Conservation (phyloP, 139 green algal species). For the Astrephomene gubernaculifera region DNA sequence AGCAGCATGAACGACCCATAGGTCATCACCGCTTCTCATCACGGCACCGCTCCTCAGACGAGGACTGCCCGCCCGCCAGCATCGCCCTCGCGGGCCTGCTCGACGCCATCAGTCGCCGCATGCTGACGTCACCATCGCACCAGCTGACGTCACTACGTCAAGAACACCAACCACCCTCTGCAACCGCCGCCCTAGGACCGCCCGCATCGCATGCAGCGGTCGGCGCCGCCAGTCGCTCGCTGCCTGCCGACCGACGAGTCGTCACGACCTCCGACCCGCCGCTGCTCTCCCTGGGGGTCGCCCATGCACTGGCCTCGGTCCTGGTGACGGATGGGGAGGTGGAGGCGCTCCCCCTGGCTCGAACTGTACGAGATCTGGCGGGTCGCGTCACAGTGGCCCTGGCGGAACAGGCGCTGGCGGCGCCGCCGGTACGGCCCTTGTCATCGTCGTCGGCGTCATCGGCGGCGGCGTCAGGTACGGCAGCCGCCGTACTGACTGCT, state of each 20-base stretch:
- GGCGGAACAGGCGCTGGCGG: constrained; percentile 15
- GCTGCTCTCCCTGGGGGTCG: background rate
- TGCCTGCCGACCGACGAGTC: background rate
- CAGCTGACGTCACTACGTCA: no score
- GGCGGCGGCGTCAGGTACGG: background rate
- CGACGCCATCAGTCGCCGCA: background rate
- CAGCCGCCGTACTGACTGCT: background rate
- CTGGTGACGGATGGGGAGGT: constrained; percentile 4
- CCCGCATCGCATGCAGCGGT: no score
- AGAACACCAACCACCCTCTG: no score
- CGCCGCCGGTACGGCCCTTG: constrained; percentile 27
- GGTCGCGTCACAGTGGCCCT: background rate
- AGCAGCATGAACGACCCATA: no score
- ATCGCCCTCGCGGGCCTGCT: constrained; percentile 22
- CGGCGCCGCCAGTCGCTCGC: background rate
- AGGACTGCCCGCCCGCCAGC: background rate
- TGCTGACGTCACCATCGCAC: no score
- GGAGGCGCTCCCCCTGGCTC: constrained; percentile 16
- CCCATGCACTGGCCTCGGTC: constrained; percentile 8
- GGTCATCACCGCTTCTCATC: no score
- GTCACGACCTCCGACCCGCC: constrained; percentile 21
- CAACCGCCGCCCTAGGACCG: no score
- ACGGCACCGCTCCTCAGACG: no score
- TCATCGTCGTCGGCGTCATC: no score
- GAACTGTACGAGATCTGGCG: background rate